Evolutionary conservation across 2,329 filamentous ascomycete species (phyloP), one percentile per base, ranked within the genome.

Genomic region (Scytalidium sp.): DNA sequence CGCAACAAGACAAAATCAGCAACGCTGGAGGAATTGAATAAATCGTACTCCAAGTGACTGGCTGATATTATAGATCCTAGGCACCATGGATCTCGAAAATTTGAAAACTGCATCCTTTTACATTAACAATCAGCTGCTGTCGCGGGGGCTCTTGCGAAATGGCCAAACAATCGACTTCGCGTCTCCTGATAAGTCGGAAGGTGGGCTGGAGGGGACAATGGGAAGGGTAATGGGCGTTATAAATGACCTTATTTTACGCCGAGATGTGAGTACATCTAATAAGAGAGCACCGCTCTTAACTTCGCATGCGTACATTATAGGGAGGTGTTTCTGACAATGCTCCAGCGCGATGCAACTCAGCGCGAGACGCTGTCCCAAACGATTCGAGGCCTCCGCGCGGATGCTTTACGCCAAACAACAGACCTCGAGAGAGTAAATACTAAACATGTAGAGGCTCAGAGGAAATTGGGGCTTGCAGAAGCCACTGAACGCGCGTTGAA

Each of bases 191-290:
- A 76, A 81, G 55, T 79, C 76, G 51, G 81, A 85, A 55, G 78
- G 78, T 17, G 81, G 80, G 17, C 76, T 81, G 32, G 79, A 80
- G 63, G 81, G 79, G 45, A 88, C 88, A 17, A 93, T 94, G 84
- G 87, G 88, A 19, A 83, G 84, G 57, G 85, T 97, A 60, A 96
- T 99, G 72, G 88, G 93, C 64, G 79, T 99, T 20, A 84, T 99
- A 44, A 96, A 99, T 69, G 94, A 99, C 65, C 71, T 99, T 59
- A 90, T 99, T 51, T 68, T 97, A 52, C 83, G 92, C 58, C 83
- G 92, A 75, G 94, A 99, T 67, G 90, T 96, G 75, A 60, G 84
- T 75, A 49, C 43, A 20, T 5, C 43, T 19, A 25, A 29, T 44
- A 41, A 25, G 11, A n/a, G n/a, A n/a, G n/a, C n/a, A n/a, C n/a